phyloP scores from a whole-genome alignment of 2,329 filamentous ascomycete genomes.

The Fragosphaeria purpurea region DNA sequence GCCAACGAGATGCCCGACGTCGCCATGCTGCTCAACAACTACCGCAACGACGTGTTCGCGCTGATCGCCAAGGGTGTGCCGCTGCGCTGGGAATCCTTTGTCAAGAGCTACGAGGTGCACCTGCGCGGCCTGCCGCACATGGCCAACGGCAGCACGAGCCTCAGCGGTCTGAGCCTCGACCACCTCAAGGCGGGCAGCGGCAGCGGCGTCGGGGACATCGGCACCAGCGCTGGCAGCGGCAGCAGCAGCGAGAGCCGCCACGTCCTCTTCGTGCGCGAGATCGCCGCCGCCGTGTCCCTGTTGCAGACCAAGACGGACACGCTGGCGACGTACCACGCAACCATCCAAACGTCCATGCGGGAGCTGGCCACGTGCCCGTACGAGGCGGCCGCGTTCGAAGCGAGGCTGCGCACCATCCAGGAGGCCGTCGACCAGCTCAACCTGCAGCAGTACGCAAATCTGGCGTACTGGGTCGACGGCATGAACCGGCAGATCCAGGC shows the following conservation, averaged over 20 bases:
- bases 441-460: slow-evolving; percentile 88
- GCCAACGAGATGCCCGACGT: slow-evolving; percentile 83
- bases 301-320: slow-evolving; percentile 81
- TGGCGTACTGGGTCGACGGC: slow-evolving; percentile 78
- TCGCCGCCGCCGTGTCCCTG: slow-evolving; percentile 75
- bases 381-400: slow-evolving; percentile 66
- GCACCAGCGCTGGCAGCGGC: slow-evolving; percentile 15
- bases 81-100: slow-evolving; percentile 93
- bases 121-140: slow-evolving; percentile 55
- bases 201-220: slow-evolving; percentile 43
- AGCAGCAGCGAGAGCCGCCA: slow-evolving; percentile 76
- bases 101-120: slow-evolving; percentile 90
- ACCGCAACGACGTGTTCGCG: slow-evolving; percentile 79
- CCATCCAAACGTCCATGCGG: slow-evolving; percentile 66
- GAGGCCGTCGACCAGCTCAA: slow-evolving; percentile 92
- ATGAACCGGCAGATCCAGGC: slow-evolving; percentile 79
- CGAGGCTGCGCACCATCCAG: slow-evolving; percentile 76
- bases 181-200: slow-evolving; percentile 31
- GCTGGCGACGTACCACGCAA: slow-evolving; percentile 69
- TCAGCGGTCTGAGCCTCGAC: slow-evolving; percentile 25
- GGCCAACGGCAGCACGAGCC: slow-evolving; percentile 49
- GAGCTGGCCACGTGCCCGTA: slow-evolving; percentile 83
- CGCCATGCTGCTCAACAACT: slow-evolving; percentile 76
- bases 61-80: slow-evolving; percentile 81
- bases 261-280: slow-evolving; percentile 91